Conservation (phyloP, 192 early-diverging fungal species). For the Lobosporangium transversale region DNA sequence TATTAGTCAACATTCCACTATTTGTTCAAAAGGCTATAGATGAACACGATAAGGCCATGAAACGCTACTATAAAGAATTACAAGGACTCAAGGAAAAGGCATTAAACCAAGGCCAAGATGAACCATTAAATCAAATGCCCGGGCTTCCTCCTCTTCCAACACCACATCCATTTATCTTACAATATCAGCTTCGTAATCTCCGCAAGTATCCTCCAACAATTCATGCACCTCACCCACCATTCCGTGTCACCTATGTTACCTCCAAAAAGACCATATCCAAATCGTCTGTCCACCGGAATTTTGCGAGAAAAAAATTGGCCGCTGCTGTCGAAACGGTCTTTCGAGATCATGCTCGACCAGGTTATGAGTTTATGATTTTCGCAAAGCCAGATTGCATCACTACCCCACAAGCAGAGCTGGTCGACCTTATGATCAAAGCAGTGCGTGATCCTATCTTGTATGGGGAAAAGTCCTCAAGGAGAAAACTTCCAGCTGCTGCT, state of each 20-base stretch:
- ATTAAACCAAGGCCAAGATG: neutral
- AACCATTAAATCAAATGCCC: too few species aligned
- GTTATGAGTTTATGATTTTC: conserved; percentile 38
- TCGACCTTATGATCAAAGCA: conserved; percentile 7
- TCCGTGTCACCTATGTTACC: conserved; percentile 24
- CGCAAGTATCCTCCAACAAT: conserved; percentile 16
- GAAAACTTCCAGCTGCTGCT: neutral
- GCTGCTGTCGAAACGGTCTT: conserved; percentile 39
- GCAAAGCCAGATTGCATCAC: conserved; percentile 21
- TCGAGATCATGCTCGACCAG: conserved; percentile 30
- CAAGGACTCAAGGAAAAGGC: neutral
- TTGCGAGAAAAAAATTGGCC: conserved; percentile 23
- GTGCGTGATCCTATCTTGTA: conserved; percentile 20
- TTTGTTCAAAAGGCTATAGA: conserved; percentile 25
- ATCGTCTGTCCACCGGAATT: conserved; percentile 20
- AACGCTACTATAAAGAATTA: conserved; percentile 6
- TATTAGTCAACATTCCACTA: conserved; percentile 15
- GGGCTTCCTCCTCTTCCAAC: neutral
- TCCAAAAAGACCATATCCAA: conserved; percentile 42
- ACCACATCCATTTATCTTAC: neutral
- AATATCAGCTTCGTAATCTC: conserved; percentile 4
- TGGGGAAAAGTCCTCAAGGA: neutral
- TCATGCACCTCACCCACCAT: conserved; percentile 22
- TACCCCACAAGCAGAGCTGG: conserved; percentile 17
- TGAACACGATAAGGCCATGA: conserved; percentile 18